Evolutionary conservation across 768 basidiomycete species (phyloP), one percentile per base, ranked within the genome.

Genomic region (Hysterangium stoloniferum): DNA sequence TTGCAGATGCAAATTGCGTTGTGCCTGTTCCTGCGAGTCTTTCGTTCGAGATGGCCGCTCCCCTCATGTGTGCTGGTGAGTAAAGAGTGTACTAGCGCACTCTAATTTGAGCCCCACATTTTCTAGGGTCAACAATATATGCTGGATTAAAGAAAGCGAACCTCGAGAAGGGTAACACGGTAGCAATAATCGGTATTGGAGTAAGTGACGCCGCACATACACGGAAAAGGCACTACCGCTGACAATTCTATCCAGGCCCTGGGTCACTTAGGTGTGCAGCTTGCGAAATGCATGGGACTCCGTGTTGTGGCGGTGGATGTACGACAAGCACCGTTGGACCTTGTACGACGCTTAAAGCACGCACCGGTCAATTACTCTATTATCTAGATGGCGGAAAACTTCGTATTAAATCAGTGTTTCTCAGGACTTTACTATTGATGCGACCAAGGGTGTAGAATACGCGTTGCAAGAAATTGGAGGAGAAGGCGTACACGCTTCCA

Each of bases 241-340:
- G 8, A 25, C 2, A 37, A 12, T n/a, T 25, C 2, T n/a, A 25
- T 37, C 12, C 38, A 49, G 48, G 48, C 48, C 17, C 24, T 49
- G 20, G 48, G 48, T 22, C 48, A 49, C 28, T 25, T 49, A 17
- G 48, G 48, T 22, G 36, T 38, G 5, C 48, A 49, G 37, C 40
- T 49, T 27, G 48, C 48, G 8, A 49, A 49, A 49, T 49, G 48
- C 36, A 49, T 49, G 48, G 48, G 48, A 6, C 35, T 49, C 4
- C 20, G 27, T 4, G 48, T 49, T 13, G 48, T 49, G 6, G 19
- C 35, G 17, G 48, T 49, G 15, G 48, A 49, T 15, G 33, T 27
- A 11, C 48, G 48, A 25, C 48, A 49, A 49, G 48, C 48, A 24
- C 48, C 48, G 11, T 49, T 49, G 32, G 48, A 49, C 17, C 20